Evolutionary conservation across 129 eudicot genomes (phyloP).

Genomic region (Deinandra increscens): DNA sequence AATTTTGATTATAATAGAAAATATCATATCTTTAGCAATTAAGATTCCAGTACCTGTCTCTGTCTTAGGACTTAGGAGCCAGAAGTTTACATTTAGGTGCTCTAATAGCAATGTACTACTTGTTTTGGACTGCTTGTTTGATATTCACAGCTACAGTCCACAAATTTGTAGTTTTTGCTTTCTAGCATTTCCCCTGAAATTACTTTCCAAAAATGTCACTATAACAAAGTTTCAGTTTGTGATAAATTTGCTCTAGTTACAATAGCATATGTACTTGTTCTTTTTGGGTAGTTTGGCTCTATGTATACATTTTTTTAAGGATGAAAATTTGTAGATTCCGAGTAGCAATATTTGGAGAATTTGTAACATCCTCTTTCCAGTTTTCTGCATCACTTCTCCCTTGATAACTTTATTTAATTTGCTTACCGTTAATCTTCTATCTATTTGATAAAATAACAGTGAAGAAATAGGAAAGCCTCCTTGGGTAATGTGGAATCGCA

Average conservation of each 20-base stretch:
- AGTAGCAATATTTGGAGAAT: background rate
- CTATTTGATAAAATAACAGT: constrained; percentile 18
- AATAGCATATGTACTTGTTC: background rate
- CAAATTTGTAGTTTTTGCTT: constrained; percentile 7
- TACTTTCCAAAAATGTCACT: background rate
- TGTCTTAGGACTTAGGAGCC: constrained; percentile 18
- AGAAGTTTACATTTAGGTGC: constrained; percentile 7
- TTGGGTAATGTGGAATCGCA: constrained; percentile 41
- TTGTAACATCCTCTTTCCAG: background rate
- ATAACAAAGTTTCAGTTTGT: background rate
- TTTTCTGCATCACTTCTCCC: constrained; percentile 2
- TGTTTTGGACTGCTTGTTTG: background rate
- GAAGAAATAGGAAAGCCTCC: constrained; percentile 25
- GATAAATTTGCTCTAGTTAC: constrained; percentile 10
- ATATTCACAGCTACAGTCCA: background rate
- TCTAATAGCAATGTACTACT: constrained; percentile 5
- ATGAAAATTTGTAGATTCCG: background rate
- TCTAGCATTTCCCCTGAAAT: background rate
- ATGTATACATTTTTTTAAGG: background rate
- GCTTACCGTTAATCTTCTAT: background rate
- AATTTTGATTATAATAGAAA: background rate
- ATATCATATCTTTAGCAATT: background rate
- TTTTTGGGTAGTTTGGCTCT: background rate
- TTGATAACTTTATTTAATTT: constrained; percentile 16
- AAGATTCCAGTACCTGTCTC: background rate